Conservation (phyloP, 2,329 filamentous ascomycete genomes). For the Fusarium albidum region DNA sequence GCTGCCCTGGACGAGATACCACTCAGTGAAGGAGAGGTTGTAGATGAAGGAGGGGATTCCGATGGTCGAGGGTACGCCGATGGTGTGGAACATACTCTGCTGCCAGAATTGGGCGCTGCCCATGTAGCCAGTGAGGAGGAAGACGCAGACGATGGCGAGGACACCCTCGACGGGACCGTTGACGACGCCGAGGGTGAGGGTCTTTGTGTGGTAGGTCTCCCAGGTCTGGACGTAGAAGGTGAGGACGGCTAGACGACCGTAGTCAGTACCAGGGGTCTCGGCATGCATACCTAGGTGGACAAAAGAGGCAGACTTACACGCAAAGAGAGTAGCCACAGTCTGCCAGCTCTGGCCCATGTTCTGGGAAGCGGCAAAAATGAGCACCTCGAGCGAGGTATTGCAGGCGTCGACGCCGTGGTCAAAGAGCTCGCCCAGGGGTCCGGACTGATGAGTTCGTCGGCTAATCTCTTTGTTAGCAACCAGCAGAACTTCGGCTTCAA, state of each 20-base stretch:
- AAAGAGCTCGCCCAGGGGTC: slow-evolving; percentile 93
- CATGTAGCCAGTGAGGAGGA: slow-evolving; percentile 81
- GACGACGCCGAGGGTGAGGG: slow-evolving; percentile 88
- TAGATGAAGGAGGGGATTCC: slow-evolving; percentile 78
- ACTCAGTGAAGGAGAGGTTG: slow-evolving; percentile 85
- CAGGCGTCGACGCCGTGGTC: slow-evolving; percentile 97
- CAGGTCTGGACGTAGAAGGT: slow-evolving; percentile 99
- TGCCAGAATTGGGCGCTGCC: slow-evolving; percentile 96
- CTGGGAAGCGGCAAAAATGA: slow-evolving; percentile 91
- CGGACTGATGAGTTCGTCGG: slow-evolving; percentile 88
- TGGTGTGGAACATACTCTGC: slow-evolving; percentile 75
- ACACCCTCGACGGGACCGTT: slow-evolving; percentile 97
- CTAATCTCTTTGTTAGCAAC: slow-evolving; percentile 49
- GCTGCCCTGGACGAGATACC: slow-evolving; percentile 89
- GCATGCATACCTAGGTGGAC: neutral
- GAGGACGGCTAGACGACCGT: slow-evolving; percentile 68
- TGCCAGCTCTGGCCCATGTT: slow-evolving; percentile 94
- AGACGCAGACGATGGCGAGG: slow-evolving; percentile 82
- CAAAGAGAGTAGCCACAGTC: slow-evolving; percentile 84
- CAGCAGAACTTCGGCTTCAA: neutral
- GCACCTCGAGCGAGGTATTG: slow-evolving; percentile 92
- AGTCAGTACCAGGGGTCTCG: slow-evolving; percentile 18
- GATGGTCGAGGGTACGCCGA: slow-evolving; percentile 71
- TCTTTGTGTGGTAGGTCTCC: slow-evolving; percentile 99
- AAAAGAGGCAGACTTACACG: slow-evolving; percentile 62